Conservation (phyloP, 164 flowering plant species). For the Umbilicus rupestris region DNA sequence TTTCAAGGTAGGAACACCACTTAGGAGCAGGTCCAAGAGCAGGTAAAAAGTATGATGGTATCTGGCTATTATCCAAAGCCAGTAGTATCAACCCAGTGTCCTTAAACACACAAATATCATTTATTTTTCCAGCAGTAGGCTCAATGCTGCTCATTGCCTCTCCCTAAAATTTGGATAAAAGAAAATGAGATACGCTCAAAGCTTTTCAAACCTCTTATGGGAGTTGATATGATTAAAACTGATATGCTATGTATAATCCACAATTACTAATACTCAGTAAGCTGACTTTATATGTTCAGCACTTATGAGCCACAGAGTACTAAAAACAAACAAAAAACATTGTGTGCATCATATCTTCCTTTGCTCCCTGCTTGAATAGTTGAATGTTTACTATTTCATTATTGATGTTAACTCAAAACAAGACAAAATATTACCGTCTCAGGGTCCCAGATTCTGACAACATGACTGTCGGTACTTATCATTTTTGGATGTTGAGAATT, state of each 20-base stretch:
- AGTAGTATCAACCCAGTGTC: constrained; percentile 81
- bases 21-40: constrained; percentile 93
- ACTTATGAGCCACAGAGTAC: background rate
- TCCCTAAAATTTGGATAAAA: constrained; percentile 43
- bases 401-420: background rate
- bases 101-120: constrained; percentile 66
- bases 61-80: constrained; percentile 77
- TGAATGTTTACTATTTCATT: background rate
- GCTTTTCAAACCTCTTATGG: background rate
- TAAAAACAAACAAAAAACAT: background rate
- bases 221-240: background rate
- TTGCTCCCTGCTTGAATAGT: background rate
- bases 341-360: background rate
- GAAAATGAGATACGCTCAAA: background rate
- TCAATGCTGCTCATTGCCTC: constrained; percentile 91
- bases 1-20: constrained; percentile 82
- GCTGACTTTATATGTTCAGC: too few species aligned
- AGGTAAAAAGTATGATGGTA: constrained; percentile 86
- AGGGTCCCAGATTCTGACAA: constrained; percentile 93
- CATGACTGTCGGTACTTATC: constrained; percentile 67
- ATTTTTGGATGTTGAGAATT: constrained; percentile 59
- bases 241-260: background rate
- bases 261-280: background rate
- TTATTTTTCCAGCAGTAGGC: constrained; percentile 69
- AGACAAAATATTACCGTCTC: constrained; percentile 43